Base-by-base conservation (phyloP, 345 rosid species). In the Streptanthus diversifolius region DNA sequence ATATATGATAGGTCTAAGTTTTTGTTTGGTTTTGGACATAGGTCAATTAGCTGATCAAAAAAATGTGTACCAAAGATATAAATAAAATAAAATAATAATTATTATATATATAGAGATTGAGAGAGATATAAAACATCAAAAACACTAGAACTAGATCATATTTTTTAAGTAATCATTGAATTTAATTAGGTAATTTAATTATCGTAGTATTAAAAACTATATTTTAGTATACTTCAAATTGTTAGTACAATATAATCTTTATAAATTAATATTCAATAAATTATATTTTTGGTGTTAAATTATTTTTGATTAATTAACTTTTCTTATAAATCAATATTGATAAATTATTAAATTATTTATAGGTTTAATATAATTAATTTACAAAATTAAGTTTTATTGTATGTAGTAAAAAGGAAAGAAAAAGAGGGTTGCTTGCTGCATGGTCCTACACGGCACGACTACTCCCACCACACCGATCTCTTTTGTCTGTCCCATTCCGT, bases 401-500 rank as follows among this genome's bases (percentile, higher is more conserved):
- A 47, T 47, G 45, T 49, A 33, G 13, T 35, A 40, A 51, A 36
- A 37, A 51, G 14, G 7, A 40, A 51, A 35, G 15, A 52, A 64
- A 72, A 32, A 36, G 51, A 30, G 52, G 24, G 48, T 66, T 52
- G 53, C 11, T 37, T 29, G 67, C 33, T 29, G 30, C 37, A 39
- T 27, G 67, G 68, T 48, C 53, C 52, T 56, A 74, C 68, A 51
- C 22, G 54, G 52, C 53, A 36, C 77, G 17, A 59, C 55, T 30
- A 51, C 48, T 68, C 69, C 57, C 63, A 61, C 63, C 63, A 41
- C 69, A 68, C 49, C 49, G 70, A 44, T 55, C 68, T 60, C 69
- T 59, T 62, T 29, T 58, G 29, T 59, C 21, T 41, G 35, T 41
- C 52, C 37, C 58, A 76, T 54, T 70, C 80, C 80, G 80, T 36